These are phyloP conservation scores for Groenewaldozyma auringiensis DNA, from an alignment of 1,139 yeast genomes.

Conservation along the genomic window DNA sequence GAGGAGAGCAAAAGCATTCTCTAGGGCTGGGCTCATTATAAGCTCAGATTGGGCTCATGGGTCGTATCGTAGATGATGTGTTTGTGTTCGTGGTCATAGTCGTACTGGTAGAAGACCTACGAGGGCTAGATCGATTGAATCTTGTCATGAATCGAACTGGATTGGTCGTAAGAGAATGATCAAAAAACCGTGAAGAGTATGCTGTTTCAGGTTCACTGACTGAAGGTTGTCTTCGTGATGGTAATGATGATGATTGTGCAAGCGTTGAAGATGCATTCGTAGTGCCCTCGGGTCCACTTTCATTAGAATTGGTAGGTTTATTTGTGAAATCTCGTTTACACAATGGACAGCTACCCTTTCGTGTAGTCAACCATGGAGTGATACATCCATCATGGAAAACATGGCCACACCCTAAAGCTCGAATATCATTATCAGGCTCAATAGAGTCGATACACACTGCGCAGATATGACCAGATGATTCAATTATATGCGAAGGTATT, in stretches of 20 bases:
- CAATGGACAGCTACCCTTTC: slow-evolving; percentile 77
- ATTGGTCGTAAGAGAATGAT: neutral
- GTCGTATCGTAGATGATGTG: neutral
- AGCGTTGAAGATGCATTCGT: neutral
- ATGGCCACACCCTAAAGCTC: slow-evolving; percentile 75
- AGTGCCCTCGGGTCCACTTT: too few species aligned
- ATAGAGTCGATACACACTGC: slow-evolving; percentile 69
- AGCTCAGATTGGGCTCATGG: neutral
- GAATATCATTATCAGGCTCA: slow-evolving; percentile 55
- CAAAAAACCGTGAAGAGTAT: neutral
- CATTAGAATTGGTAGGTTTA: neutral
- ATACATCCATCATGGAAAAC: slow-evolving; percentile 74
- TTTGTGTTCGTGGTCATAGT: too few species aligned
- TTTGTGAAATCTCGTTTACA: slow-evolving; percentile 44
- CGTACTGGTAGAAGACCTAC: neutral
- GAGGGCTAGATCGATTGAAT: neutral
- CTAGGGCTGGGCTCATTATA: too few species aligned
- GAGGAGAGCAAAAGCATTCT: neutral
- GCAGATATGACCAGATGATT: slow-evolving; percentile 54
- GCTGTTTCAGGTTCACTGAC: neutral
- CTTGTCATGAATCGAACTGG: slow-evolving; percentile 2
- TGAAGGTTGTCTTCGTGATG: neutral
- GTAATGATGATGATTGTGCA: neutral
- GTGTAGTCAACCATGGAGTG: slow-evolving; percentile 70
- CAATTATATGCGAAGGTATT: slow-evolving; percentile 12